Conservation (phyloP, 2,329 filamentous ascomycete genomes). For the Coniochaeta sp. region DNA sequence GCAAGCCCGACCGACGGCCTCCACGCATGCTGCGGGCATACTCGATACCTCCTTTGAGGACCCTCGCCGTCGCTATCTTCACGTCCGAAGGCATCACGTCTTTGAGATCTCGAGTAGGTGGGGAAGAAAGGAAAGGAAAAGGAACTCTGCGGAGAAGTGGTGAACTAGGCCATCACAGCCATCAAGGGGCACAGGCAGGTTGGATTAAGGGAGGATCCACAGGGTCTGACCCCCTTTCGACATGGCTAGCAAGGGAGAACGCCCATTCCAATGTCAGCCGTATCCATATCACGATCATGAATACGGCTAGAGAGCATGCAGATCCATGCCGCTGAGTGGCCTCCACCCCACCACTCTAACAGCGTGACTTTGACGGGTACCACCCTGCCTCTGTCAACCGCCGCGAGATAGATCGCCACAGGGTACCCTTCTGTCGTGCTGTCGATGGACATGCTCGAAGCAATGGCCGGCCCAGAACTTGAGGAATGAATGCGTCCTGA, state of each 20-base stretch:
- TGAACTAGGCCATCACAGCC: background rate
- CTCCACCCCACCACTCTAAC: background rate
- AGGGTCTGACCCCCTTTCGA: background rate
- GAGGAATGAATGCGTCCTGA: too few species aligned
- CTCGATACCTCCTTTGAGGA: background rate
- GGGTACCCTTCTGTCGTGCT: background rate
- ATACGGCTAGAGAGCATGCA: background rate
- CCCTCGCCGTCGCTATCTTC: background rate
- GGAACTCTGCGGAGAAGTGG: background rate
- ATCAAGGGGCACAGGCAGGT: background rate
- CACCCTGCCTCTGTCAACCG: background rate
- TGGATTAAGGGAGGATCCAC: background rate
- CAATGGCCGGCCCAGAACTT: background rate
- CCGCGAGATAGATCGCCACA: background rate
- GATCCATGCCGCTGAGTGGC: background rate
- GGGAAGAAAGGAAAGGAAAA: background rate
- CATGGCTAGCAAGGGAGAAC: background rate
- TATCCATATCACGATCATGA: background rate
- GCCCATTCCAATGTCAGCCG: background rate
- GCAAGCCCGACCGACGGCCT: background rate
- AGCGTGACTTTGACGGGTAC: background rate
- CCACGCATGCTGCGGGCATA: background rate
- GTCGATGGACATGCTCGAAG: background rate
- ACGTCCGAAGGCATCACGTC: background rate
- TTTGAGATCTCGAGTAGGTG: background rate